phyloP scores from a whole-genome alignment of 164 flowering plant genomes.

The Santalum album region DNA sequence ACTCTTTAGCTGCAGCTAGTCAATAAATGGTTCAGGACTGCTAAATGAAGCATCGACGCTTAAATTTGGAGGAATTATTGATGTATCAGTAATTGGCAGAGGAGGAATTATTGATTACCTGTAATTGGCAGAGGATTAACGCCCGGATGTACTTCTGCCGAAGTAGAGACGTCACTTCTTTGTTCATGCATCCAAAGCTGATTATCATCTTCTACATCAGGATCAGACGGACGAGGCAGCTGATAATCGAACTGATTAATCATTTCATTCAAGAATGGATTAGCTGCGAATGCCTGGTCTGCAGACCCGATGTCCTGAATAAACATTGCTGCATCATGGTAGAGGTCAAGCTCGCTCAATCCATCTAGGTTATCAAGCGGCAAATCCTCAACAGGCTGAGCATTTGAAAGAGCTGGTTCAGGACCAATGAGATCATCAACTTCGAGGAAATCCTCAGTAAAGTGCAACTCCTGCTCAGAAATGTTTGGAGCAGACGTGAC shows the following conservation, averaged over 20 bases:
- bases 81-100: too few species aligned
- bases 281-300: constrained; percentile 7
- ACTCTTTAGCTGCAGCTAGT: too few species aligned
- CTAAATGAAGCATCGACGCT: too few species aligned
- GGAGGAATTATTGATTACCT: too few species aligned
- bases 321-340: constrained; percentile 50
- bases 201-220: constrained; percentile 14
- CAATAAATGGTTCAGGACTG: too few species aligned
- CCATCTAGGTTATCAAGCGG: constrained; percentile 29
- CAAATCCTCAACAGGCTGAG: constrained; percentile 11
- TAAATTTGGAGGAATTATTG: too few species aligned
- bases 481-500: constrained; percentile 28
- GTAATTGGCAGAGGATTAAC: constrained; percentile 12
- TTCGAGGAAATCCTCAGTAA: constrained; percentile 56
- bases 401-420: constrained; percentile 17
- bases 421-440: constrained; percentile 61
- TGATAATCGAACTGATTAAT: constrained; percentile 22
- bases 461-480: constrained; percentile 7
- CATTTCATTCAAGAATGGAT: constrained; percentile 9
- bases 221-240: constrained; percentile 9
- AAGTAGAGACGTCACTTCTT: constrained; percentile 8
- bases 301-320: constrained; percentile 30
- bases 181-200: constrained; percentile 35
- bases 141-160: constrained; percentile 20
- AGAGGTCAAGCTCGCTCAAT: constrained; percentile 42